Percentiles rank a stretch among this genome's conserved stretches.
Conservation (phyloP, 2,329 filamentous ascomycete genomes). For the Cercospora beticola region DNA sequence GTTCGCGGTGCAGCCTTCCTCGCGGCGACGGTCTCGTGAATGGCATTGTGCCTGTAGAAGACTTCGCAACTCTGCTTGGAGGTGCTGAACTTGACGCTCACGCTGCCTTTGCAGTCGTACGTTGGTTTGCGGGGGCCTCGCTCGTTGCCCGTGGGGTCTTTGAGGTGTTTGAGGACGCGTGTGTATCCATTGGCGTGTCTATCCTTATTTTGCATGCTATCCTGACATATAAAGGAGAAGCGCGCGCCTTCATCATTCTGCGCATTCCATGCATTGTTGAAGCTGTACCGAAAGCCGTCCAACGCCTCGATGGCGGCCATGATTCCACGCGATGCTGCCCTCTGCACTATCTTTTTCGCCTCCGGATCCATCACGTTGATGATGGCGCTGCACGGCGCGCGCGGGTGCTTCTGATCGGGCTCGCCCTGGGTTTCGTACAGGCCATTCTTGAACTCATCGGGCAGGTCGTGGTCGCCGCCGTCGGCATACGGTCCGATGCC, state of each 20-base stretch:
- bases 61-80: conserved; percentile 45
- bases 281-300: conserved; percentile 51
- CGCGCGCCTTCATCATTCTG: conserved; percentile 48
- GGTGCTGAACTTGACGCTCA: conserved; percentile 51
- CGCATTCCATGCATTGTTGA: conserved; percentile 52
- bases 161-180: conserved; percentile 32
- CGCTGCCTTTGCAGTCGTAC: conserved; percentile 50
- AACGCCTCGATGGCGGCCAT: conserved; percentile 46
- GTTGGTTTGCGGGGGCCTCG: conserved; percentile 43
- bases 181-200: conserved; percentile 45
- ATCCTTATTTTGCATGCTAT: conserved; percentile 53
- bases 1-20: conserved; percentile 42
- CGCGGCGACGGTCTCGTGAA: conserved; percentile 50
- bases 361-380: conserved; percentile 38
- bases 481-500: conserved; percentile 34
- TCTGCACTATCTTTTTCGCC: conserved; percentile 46
- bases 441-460: conserved; percentile 31
- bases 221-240: conserved; percentile 53
- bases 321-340: conserved; percentile 49
- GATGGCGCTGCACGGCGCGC: conserved; percentile 27
- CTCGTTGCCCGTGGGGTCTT: conserved; percentile 23
- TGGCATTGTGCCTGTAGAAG: conserved; percentile 48
- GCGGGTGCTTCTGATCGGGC: conserved; percentile 19
- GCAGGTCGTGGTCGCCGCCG: conserved; percentile 33
- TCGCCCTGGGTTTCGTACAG: conserved; percentile 18